phyloP scores from a whole-genome alignment of 2,329 filamentous ascomycete genomes.

The Penicillium sp. region DNA sequence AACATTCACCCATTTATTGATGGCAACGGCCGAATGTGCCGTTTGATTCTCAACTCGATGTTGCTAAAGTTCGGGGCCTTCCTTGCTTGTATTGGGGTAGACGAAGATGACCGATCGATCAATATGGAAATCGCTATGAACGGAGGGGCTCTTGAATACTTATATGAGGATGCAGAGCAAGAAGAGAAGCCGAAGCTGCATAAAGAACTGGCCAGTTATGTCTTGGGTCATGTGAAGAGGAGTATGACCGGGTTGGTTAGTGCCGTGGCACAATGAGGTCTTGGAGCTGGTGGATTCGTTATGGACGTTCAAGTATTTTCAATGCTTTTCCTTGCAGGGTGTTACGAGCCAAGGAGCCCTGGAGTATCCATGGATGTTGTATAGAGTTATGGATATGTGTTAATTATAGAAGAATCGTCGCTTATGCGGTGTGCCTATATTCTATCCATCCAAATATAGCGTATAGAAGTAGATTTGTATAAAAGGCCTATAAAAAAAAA shows the following conservation, averaged over 20 bases:
- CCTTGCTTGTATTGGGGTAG: not conserved
- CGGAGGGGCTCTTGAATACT: not conserved
- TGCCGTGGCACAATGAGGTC: not conserved
- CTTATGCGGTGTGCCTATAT: too few species aligned
- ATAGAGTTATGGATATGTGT: not conserved
- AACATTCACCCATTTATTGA: constrained; percentile 8
- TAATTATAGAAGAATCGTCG: not conserved
- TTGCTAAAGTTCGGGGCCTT: not conserved
- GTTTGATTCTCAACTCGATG: not conserved
- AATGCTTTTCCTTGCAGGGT: not conserved
- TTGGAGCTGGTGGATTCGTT: not conserved
- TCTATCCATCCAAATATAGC: not conserved
- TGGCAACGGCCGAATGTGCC: not conserved
- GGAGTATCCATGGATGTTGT: too few species aligned
- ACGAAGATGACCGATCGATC: not conserved
- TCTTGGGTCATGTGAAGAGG: not conserved
- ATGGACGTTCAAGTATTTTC: not conserved
- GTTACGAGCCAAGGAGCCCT: not conserved
- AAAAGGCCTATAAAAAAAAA: not conserved
- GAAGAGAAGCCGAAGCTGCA: not conserved
- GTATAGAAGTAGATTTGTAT: not conserved
- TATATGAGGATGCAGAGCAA: not conserved
- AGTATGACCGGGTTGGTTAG: not conserved
- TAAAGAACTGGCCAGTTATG: not conserved
- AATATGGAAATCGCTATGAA: not conserved